phyloP scores from a whole-genome alignment of 345 rosid species.

The Lenwebbia sp. region DNA sequence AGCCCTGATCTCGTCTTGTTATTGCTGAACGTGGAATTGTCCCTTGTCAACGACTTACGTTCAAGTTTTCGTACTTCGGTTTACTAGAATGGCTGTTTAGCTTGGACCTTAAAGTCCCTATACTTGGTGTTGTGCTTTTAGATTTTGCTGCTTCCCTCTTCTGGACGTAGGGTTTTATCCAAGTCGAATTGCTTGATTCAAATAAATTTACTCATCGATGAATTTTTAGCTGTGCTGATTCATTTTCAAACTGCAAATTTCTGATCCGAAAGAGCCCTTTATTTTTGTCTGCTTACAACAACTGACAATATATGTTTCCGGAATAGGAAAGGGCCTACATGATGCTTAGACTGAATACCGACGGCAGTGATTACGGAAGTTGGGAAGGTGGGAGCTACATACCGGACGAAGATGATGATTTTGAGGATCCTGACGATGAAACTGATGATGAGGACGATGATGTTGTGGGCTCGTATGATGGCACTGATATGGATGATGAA shows the following conservation, averaged over 20 bases:
- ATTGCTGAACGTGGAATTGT: background rate
- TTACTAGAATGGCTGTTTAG: background rate
- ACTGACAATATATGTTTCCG: background rate
- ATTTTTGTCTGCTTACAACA: background rate
- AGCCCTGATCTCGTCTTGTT: background rate
- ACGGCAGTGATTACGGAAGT: conserved; percentile 68
- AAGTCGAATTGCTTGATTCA: background rate
- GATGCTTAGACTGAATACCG: conserved; percentile 71
- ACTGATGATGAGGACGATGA: conserved; percentile 14
- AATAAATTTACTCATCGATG: background rate
- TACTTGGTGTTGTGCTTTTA: background rate
- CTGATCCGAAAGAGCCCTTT: background rate
- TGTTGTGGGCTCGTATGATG: conserved; percentile 12
- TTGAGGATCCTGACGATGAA: conserved; percentile 38
- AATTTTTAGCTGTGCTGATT: background rate
- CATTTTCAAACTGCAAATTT: background rate
- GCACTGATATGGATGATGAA: conserved; percentile 30
- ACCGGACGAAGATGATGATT: conserved; percentile 60
- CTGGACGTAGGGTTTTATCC: background rate
- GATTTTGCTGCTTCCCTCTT: background rate
- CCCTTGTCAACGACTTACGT: background rate
- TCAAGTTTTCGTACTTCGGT: background rate
- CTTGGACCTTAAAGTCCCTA: background rate
- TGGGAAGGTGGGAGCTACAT: conserved; percentile 70
- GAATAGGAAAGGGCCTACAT: conserved; percentile 76